Percentiles rank a stretch among this genome's conserved stretches.
Conservation (phyloP, 1,284 basidiomycete species). For the Trichosporon sp. region DNA sequence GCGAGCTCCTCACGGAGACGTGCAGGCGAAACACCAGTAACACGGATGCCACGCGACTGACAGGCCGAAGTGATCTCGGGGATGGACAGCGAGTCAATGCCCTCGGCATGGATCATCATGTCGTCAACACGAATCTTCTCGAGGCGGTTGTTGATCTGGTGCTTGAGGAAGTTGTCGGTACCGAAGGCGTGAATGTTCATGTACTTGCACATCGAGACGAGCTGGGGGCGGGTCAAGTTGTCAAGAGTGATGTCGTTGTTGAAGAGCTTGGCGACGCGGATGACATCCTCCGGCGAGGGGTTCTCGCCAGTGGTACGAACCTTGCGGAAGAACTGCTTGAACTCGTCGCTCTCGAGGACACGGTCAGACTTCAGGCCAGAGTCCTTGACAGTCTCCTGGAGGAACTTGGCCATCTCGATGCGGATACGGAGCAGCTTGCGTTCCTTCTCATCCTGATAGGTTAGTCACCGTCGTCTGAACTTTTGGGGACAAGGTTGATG, state of each 20-base stretch:
- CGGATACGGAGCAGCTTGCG: slow-evolving; percentile 91
- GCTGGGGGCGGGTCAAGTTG: slow-evolving; percentile 94
- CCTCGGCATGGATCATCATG: slow-evolving; percentile 82
- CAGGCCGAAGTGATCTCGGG: slow-evolving; percentile 90
- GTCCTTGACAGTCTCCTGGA: slow-evolving; percentile 95
- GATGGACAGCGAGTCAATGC: slow-evolving; percentile 85
- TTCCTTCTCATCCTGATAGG: slow-evolving; percentile 85
- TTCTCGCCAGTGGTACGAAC: slow-evolving; percentile 93
- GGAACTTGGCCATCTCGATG: slow-evolving; percentile 98
- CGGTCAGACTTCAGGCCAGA: slow-evolving; percentile 89
- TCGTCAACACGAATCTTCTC: slow-evolving; percentile 87
- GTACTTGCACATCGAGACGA: slow-evolving; percentile 95
- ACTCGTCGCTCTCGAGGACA: slow-evolving; percentile 89
- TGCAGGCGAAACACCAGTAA: slow-evolving; percentile 78
- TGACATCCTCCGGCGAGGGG: slow-evolving; percentile 82
- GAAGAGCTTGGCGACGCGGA: slow-evolving; percentile 94
- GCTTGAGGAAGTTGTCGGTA: slow-evolving; percentile 97
- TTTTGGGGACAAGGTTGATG: slow-evolving; percentile 1
- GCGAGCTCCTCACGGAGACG: slow-evolving; percentile 82
- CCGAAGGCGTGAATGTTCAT: slow-evolving; percentile 99
- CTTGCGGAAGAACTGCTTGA: slow-evolving; percentile 99
- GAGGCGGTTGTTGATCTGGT: slow-evolving; percentile 84
- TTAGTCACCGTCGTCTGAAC: slow-evolving; percentile 1
- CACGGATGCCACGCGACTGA: slow-evolving; percentile 91
- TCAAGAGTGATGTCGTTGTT: slow-evolving; percentile 97